Base-by-base conservation (phyloP, 768 basidiomycete genomes). In the Lactarius quietus region DNA sequence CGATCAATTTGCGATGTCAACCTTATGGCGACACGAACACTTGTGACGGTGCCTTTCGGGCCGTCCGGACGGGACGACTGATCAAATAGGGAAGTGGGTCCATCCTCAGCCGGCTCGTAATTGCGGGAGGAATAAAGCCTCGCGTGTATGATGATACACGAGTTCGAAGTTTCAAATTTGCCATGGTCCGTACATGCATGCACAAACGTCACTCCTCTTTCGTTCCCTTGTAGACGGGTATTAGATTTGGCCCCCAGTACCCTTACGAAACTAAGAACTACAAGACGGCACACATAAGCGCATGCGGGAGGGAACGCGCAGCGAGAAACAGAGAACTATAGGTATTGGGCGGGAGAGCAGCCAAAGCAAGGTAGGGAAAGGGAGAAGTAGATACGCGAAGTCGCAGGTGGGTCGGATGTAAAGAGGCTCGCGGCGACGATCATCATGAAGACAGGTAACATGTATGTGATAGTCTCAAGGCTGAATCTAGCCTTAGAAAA, bases 401-500 rank as follows among this genome's bases (percentile, higher is more conserved):
- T 43, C 67, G 65, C 61, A 56, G 63, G 29, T 59, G 20, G 66
- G 62, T 63, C 61, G 65, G 29, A 14, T 57, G 59, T 60, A 62
- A 67, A 56, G 64, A 55, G 58, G 64, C 64, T 67, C 68, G 62
- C 62, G 59, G 52, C 58, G 43, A 31, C 48, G 56, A 56, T 62
- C 61, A 45, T 69, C 57, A 69, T 69, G 60, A 62, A 59, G 28
- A n/a, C n/a, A 45, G 55, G 59, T 59, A 66, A 69, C 61, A 67
- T 70, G 64, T 45, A 70, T 64, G 43, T 45, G 57, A 43, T 63
- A 59, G 61, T 53, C 51, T 58, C 76, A 73, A 74, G 68, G 62
- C 67, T 14, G 69, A 65, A 64, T 64, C 66, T 58, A 35, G 71
- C 74, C 73, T 88, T 83, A 98, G 75, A 93, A 84, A 75, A 98